These are phyloP conservation scores for Lactarius psammicola DNA, from an alignment of 768 basidiomycete genomes.

Conservation along the genomic window DNA sequence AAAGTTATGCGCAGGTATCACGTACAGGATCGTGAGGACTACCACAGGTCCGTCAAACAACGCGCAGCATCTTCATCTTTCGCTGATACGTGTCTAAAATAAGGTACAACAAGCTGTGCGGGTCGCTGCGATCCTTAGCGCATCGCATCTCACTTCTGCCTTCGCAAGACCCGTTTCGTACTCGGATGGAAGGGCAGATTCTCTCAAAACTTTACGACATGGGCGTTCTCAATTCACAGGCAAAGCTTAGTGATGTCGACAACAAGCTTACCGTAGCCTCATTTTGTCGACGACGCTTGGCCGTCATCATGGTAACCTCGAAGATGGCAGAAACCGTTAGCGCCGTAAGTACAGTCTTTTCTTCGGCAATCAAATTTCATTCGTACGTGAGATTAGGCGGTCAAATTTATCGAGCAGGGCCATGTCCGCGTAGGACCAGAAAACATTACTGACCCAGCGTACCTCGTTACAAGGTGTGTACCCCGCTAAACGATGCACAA, in stretches of 20 bases:
- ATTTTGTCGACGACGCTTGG: constrained; percentile 87
- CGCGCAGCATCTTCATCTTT: constrained; percentile 8
- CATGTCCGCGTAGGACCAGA: constrained; percentile 97
- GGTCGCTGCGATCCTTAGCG: constrained; percentile 78
- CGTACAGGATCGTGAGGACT: constrained; percentile 91
- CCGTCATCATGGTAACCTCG: constrained; percentile 86
- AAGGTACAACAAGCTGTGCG: constrained; percentile 94
- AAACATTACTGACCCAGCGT: constrained; percentile 94
- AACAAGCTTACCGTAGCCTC: constrained; percentile 93
- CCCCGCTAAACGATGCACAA: constrained; percentile 9
- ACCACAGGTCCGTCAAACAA: constrained; percentile 65
- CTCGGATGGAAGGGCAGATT: constrained; percentile 80
- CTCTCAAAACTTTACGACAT: constrained; percentile 97
- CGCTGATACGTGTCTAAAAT: constrained; percentile 4
- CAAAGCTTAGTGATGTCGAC: constrained; percentile 92
- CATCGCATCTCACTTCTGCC: constrained; percentile 88
- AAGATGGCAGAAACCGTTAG: constrained; percentile 97
- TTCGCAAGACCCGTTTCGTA: constrained; percentile 82
- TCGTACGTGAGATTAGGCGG: constrained; percentile 58
- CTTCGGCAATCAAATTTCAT: constrained; percentile 10
- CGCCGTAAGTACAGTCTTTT: constrained; percentile 50
- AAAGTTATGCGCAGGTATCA: constrained; percentile 95
- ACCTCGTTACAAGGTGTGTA: constrained; percentile 80
- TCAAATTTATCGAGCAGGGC: constrained; percentile 96
- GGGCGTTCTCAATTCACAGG: constrained; percentile 81